Evolutionary conservation across 2,329 filamentous ascomycete genomes (phyloP).

Genomic region (Aureobasidium sp.): DNA sequence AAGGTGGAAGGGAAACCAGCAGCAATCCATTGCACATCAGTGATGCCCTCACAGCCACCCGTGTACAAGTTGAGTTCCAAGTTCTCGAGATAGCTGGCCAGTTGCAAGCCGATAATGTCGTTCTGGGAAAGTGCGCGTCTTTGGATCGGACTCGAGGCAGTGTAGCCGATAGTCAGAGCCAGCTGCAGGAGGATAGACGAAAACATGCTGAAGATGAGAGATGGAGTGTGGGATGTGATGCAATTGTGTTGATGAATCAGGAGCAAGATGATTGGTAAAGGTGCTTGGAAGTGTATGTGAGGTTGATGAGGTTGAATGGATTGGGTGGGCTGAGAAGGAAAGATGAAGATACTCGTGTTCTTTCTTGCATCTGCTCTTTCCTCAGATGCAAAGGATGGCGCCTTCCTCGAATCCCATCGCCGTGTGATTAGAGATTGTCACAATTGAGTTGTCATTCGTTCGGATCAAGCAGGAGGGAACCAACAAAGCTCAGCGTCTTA

Average conservation of each 20-base stretch:
- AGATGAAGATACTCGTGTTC: background rate
- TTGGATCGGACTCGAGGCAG: background rate
- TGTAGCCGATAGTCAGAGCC: background rate
- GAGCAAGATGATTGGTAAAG: background rate
- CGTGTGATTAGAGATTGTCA: background rate
- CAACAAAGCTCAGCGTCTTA: background rate
- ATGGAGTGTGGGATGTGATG: background rate
- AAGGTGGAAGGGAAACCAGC: conserved; percentile 23
- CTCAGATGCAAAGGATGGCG: background rate
- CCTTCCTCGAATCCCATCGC: background rate
- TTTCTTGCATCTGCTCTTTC: background rate
- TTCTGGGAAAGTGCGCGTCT: conserved; percentile 13
- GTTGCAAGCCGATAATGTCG: conserved; percentile 17
- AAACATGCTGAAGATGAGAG: background rate
- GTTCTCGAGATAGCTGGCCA: conserved; percentile 27
- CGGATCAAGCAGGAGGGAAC: background rate
- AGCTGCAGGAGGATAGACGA: background rate
- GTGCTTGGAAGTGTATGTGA: background rate
- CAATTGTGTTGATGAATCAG: background rate
- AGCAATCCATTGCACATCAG: conserved; percentile 19
- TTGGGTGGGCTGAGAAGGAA: background rate
- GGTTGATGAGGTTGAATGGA: background rate
- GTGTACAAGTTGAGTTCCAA: conserved; percentile 23
- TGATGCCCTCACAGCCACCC: conserved; percentile 22
- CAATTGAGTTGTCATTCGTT: background rate